Evolutionary conservation across 805 yeast genomes (phyloP).

Genomic region (Kodamaea kaohsiungensis): DNA sequence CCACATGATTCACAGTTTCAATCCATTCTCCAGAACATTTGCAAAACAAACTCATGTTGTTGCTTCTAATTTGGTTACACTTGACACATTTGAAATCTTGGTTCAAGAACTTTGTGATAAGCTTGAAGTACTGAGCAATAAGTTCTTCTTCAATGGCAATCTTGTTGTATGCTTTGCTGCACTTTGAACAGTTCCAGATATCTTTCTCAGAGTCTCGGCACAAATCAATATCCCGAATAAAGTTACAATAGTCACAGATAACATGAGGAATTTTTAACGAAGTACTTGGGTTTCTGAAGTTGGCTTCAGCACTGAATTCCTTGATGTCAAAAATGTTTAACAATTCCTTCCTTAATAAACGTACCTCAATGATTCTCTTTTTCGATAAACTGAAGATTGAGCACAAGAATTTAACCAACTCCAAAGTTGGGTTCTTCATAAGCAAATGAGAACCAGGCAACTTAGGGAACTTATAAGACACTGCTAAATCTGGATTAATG

Average conservation of each 20-base stretch:
- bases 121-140: conserved; percentile 59
- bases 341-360: conserved; percentile 73
- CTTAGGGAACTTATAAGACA: conserved; percentile 70
- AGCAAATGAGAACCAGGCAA: conserved; percentile 71
- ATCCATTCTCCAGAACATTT: conserved; percentile 87
- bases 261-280: conserved; percentile 66
- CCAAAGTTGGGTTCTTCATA: conserved; percentile 71
- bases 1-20: conserved; percentile 50
- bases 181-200: conserved; percentile 67
- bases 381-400: conserved; percentile 71
- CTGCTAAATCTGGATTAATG: conserved; percentile 59
- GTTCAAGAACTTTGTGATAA: conserved; percentile 58
- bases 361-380: conserved; percentile 66
- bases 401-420: conserved; percentile 72
- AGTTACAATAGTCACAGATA: conserved; percentile 78
- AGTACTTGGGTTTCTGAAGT: conserved; percentile 73
- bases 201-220: conserved; percentile 61
- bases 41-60: conserved; percentile 73
- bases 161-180: conserved; percentile 64
- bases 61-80: conserved; percentile 67
- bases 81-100: conserved; percentile 85
- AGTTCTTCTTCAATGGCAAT: conserved; percentile 77
- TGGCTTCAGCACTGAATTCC: conserved; percentile 79
- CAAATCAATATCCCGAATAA: conserved; percentile 73
- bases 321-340: conserved; percentile 72